These are phyloP conservation scores for Neonectria punicea DNA, from an alignment of 2,329 filamentous ascomycete genomes.

Conservation along the genomic window DNA sequence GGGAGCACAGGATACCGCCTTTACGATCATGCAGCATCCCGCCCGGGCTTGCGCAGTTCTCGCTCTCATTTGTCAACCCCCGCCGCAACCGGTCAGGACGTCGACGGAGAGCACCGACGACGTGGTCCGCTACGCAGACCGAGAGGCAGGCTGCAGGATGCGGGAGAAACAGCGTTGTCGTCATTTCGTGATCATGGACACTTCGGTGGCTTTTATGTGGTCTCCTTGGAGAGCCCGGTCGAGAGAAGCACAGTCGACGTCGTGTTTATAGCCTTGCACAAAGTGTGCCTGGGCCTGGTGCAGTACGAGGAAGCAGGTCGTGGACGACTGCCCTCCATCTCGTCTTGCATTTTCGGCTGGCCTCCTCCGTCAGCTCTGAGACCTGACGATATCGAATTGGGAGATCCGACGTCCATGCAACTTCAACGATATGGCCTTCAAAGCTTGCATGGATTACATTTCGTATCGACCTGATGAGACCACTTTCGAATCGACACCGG, in stretches of 20 bases:
- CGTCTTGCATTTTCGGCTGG: background rate
- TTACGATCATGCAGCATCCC: constrained; percentile 18
- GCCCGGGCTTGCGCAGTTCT: constrained; percentile 3
- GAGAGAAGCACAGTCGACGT: constrained; percentile 7
- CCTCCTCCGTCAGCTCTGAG: background rate
- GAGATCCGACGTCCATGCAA: background rate
- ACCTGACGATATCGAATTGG: background rate
- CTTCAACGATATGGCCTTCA: background rate
- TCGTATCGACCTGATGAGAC: constrained; percentile 31
- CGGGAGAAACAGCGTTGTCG: background rate
- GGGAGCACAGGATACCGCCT: background rate
- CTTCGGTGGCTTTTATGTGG: too few relatives aligned
- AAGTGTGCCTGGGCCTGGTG: constrained; percentile 4
- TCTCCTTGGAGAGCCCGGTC: constrained; percentile 8
- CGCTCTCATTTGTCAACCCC: constrained; percentile 21
- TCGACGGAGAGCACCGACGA: constrained; percentile 7
- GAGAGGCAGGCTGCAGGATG: constrained; percentile 19
- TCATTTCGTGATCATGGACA: constrained; percentile 7
- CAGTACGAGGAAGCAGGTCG: background rate
- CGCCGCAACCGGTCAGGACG: constrained; percentile 20
- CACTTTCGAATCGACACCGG: constrained; percentile 12
- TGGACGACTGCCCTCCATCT: background rate
- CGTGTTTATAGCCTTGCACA: constrained; percentile 26
- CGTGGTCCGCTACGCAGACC: constrained; percentile 17
- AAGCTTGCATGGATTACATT: background rate